Base-by-base conservation (phyloP, 1,139 yeast species). In the Torulaspora globosa region DNA sequence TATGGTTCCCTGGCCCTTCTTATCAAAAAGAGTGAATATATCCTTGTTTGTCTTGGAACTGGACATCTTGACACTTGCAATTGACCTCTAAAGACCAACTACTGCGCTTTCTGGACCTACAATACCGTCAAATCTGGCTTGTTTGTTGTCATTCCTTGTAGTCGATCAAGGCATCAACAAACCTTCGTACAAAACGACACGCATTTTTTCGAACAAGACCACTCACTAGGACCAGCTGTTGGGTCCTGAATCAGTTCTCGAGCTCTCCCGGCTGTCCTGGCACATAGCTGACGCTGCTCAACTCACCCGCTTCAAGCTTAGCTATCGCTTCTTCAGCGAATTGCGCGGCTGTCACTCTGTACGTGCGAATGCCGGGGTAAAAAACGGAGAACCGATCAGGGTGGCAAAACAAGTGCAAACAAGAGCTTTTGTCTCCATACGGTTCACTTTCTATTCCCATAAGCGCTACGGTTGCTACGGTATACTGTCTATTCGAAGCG, bases 1-100 rank as follows among this genome's bases (percentile, higher is more conserved):
- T 51, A 94, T 92, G 67, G 82, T 79, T 14, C 98, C 98, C 36
- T 94, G 87, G 35, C 97, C 98, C 62, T 89, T 87, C 71, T 90
- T 90, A 73, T 94, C 98, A 67, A 92, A 94, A 46, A 94, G 81
- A 27, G 97, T 95, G 70, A 94, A 94, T 21, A 97, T 97, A 76
- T 92, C 98, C 70, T 87, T 89, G 73, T 88, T 87, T 40, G 94
- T 84, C 67, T 85, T 86, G 34, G 70, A 62, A 48, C 57, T 55
- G 9, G 58, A 46, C 56, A 52, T 54, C 29, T 21, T 21, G 10
- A 1, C 28, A 11, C 33, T 11, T 19, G 14, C 34, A 24, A 35
- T 41, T 27, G 27, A 29, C 34, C 23, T 31, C 33, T 15, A 8
- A 4, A 30, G 27, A 24, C 27, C 27, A 3, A 24, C 27, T 24